Evolutionary conservation across 345 rosid species (phyloP).

Genomic region (Bruguiera gymnorhiza): DNA sequence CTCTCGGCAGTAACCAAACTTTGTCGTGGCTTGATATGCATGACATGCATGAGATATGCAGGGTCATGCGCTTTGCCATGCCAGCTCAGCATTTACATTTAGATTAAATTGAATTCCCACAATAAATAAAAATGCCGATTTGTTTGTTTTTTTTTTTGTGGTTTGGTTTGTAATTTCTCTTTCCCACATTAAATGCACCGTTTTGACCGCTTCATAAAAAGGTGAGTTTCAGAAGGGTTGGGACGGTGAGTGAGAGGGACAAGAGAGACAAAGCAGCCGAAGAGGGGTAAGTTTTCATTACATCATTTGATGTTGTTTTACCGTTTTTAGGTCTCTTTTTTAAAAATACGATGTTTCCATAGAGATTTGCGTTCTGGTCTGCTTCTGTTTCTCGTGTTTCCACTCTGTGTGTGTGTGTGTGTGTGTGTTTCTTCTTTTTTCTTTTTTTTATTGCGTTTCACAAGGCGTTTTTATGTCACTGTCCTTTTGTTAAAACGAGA

Average conservation of each 20-base stretch:
- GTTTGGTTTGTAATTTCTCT: not conserved
- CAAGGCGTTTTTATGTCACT: not conserved
- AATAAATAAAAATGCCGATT: not conserved
- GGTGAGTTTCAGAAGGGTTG: not conserved
- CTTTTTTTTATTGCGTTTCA: not conserved
- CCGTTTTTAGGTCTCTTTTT: not conserved
- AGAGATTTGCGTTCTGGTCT: not conserved
- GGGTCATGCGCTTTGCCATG: conserved; percentile 8
- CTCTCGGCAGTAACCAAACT: no score
- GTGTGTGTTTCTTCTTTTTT: not conserved
- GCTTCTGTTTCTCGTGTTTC: not conserved
- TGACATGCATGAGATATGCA: not conserved
- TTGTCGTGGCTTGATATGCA: conserved; percentile 6
- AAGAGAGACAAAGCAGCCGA: no score
- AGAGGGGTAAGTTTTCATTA: no score
- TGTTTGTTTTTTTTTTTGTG: not conserved
- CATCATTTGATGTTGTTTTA: not conserved
- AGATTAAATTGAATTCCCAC: not conserved
- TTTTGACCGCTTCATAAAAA: not conserved
- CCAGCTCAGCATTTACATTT: conserved; percentile 7
- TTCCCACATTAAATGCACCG: not conserved
- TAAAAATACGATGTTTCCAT: not conserved
- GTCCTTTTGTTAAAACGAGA: not conserved
- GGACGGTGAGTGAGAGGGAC: not conserved
- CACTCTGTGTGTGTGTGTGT: no score